phyloP scores from a whole-genome alignment of 2,329 filamentous ascomycete species.

The Aspergillus hortae region DNA sequence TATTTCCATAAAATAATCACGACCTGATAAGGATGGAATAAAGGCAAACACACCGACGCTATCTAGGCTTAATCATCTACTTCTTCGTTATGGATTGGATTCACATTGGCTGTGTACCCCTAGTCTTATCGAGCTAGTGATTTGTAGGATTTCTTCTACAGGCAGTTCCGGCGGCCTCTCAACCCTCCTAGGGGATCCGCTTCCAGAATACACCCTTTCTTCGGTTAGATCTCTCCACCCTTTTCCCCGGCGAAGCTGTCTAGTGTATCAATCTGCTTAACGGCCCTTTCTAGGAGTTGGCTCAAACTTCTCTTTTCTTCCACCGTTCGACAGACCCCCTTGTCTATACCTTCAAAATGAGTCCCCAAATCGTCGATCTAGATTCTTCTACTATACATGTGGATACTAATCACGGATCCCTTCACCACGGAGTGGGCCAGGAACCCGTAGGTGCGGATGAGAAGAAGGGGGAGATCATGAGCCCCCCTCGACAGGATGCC shows the following conservation, averaged over 20 bases:
- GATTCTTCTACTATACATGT: not conserved
- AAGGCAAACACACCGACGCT: no score
- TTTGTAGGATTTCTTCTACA: no score
- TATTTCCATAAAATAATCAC: no score
- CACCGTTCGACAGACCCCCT: not conserved
- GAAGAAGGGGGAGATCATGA: constrained; percentile 16
- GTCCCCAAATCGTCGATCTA: not conserved
- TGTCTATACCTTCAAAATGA: not conserved
- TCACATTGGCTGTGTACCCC: no score
- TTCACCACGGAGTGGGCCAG: constrained; percentile 6
- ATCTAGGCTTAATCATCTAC: no score
- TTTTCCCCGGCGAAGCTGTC: not conserved
- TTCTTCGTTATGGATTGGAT: no score
- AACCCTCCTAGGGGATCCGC: no score
- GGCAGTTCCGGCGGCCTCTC: no score
- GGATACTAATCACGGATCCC: constrained; percentile 6
- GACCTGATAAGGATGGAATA: no score
- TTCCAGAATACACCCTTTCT: not conserved
- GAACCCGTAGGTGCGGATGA: constrained; percentile 13
- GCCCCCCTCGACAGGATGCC: constrained; percentile 29
- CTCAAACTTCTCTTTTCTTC: not conserved
- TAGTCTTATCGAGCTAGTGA: no score
- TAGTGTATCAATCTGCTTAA: no score
- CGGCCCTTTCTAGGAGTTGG: no score
- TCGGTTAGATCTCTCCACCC: not conserved